Base-by-base conservation (phyloP, 1,284 basidiomycete species). In the Irpex lacteus region DNA sequence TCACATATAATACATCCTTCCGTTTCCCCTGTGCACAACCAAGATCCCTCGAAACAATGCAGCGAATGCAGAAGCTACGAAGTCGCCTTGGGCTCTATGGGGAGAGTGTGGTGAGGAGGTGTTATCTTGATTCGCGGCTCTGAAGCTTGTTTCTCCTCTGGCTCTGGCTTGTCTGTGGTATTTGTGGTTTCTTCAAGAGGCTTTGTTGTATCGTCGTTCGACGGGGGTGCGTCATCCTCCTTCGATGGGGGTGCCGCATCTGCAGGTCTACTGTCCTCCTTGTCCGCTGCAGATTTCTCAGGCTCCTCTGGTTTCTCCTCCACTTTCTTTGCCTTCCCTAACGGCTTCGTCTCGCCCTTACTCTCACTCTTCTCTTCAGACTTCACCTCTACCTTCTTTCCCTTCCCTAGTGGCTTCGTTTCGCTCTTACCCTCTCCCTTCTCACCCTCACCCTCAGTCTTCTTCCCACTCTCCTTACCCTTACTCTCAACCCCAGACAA, bases 401-500 rank as follows among this genome's bases (percentile, higher is more conserved):
- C 40, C 52, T 52, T 55, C 38, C 19, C 54, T 13, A 34, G 4
- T 4, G 54, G 59, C 40, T 61, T 62, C 52, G n/a, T 58, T n/a
- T 67, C 59, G n/a, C 32, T 49, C 47, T 70, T 57, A 15, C 60
- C 54, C n/a, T 64, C 55, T 19, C 34, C 55, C 6, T 37, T 19
- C 49, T 37, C 9, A 32, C n/a, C 52, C 36, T 62, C 57, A 37
- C 4, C 52, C 6, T 34, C 7, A n/a, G 7, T 13, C 5, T 37
- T 38, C 54, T 61, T 61, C 59, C 13, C 38, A 13, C 54, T 54
- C 49, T 58, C 44, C 32, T 57, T 36, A 19, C 13, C 38, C 15
- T 52, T n/a, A n/a, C 18, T 44, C 32, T 59, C 57, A 53, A 21
- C 38, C 53, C 47, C 63, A 5, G 53, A 62, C 34, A 91, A 74